Conservation (phyloP, 2,329 filamentous ascomycete species). For the Epichloe glyceriae region DNA sequence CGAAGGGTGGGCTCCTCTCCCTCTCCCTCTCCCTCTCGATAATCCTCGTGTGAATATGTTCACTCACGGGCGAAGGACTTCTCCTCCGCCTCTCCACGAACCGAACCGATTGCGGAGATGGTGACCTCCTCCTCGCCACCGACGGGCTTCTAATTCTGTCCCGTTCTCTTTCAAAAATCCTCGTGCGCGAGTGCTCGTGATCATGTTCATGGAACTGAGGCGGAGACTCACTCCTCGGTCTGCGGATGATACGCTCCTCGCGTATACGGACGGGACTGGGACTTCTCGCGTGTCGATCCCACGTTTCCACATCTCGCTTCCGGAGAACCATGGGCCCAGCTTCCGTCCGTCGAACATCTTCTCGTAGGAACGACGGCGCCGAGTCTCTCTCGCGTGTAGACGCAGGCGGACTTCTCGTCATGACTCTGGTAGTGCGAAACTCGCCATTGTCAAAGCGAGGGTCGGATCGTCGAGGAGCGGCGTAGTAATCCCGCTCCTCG, state of each 20-base stretch:
- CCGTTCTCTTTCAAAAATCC: constrained; percentile 27
- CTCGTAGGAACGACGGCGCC: constrained; percentile 38
- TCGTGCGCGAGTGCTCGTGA: constrained; percentile 22
- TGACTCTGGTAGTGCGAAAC: constrained; percentile 11
- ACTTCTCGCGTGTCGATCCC: constrained; percentile 34
- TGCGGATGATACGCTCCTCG: constrained; percentile 30
- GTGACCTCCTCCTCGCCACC: constrained; percentile 14
- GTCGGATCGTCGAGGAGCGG: constrained; percentile 22
- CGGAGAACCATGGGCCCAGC: constrained; percentile 40
- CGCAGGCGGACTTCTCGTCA: constrained; percentile 14
- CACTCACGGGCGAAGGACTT: constrained; percentile 29
- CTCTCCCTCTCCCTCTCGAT: constrained; percentile 29
- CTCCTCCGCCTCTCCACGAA: constrained; percentile 25
- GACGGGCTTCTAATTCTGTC: constrained; percentile 28
- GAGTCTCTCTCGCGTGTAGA: constrained; percentile 26
- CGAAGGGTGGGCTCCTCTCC: constrained; percentile 24
- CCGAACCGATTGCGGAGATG: constrained; percentile 19
- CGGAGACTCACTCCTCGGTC: constrained; percentile 30
- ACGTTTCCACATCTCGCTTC: constrained; percentile 40
- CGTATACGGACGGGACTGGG: constrained; percentile 29
- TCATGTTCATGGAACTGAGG: constrained; percentile 19
- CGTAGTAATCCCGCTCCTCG: constrained; percentile 33
- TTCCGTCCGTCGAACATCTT: constrained; percentile 34
- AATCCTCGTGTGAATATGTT: constrained; percentile 37
- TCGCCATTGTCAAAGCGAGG: constrained; percentile 15